Base-by-base conservation (phyloP, 148 eudicot species). In the Vaccinium vitisidaea region DNA sequence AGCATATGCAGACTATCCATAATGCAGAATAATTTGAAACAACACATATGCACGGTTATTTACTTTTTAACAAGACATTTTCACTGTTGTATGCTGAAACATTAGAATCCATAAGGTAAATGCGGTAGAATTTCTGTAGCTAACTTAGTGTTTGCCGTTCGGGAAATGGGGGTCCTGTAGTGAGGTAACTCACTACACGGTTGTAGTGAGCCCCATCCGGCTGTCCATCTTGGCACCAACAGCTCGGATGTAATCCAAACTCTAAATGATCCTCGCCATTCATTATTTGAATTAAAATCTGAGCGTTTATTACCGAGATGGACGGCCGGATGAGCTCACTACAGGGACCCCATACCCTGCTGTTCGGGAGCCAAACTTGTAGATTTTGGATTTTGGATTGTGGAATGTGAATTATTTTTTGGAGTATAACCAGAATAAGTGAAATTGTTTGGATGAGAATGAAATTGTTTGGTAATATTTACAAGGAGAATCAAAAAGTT, bases 1-100 rank as follows among this genome's bases (percentile, higher is more conserved):
- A 77, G n/a, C 27, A 70, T 11, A 84, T 49, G 7, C 65, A 75
- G 54, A 78, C 71, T 52, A 56, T 80, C 75, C 73, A 52, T 49
- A 46, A 73, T 32, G 36, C 61, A 61, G 43, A 81, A 13, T 0
- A 80, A 56, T 21, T n/a, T 2, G 50, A 13, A 52, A 46, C 56
- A 36, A 46, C 56, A 48, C 16, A 30, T 27, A 79, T 56, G 50
- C 23, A 73, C 6, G 2, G 7, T 30, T 80, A 8, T 19, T 21
- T 39, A 13, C 80, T 39, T 71, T 32, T 78, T 46, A 25, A 27
- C 13, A 27, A 84, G 54, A 79, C 54, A 2, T 32, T 80, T 73
- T 25, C 32, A 80, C 80, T 80, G 65, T 9, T 53, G 5, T 15
- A 67, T 50, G 36, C 16, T 43, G 27, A 70, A 63, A 78, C 76